phyloP scores from a whole-genome alignment of 352 stramenopile species.

The Pythium volutum region DNA sequence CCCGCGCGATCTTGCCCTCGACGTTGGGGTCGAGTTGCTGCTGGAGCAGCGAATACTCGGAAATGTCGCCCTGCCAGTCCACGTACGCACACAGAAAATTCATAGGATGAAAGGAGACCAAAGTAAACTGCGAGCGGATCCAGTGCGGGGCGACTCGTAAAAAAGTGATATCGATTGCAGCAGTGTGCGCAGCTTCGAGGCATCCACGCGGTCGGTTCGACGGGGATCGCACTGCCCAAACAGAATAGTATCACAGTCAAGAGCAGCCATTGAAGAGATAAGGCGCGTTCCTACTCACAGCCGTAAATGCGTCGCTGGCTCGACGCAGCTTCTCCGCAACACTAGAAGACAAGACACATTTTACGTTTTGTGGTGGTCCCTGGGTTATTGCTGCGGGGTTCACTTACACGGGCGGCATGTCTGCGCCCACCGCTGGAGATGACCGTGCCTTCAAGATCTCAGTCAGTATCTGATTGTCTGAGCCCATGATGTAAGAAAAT shows the following conservation, averaged over 20 bases:
- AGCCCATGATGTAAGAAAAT: too few species aligned
- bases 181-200: constrained; percentile 37
- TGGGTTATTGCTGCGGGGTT: neutral
- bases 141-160: neutral
- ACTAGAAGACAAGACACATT: constrained; percentile 17
- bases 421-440: neutral
- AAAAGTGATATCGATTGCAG: constrained; percentile 63
- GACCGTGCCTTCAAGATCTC: neutral
- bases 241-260: neutral
- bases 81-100: constrained; percentile 9
- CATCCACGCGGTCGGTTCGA: constrained; percentile 40
- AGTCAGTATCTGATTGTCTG: neutral
- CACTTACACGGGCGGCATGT: constrained; percentile 21
- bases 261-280: neutral
- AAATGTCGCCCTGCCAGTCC: constrained; percentile 52
- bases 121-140: neutral
- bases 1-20: constrained; percentile 37
- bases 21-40: constrained; percentile 49
- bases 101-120: constrained; percentile 20
- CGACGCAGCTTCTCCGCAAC: constrained; percentile 51
- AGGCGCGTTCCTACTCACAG: constrained; percentile 18
- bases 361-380: too few species aligned
- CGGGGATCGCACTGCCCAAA: constrained; percentile 39
- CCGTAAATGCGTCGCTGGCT: constrained; percentile 46
- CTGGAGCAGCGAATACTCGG: constrained; percentile 42